Evolutionary conservation across 805 yeast genomes (phyloP), one percentile per base, ranked within the genome.

Genomic region (Priceomyces carsonii): DNA sequence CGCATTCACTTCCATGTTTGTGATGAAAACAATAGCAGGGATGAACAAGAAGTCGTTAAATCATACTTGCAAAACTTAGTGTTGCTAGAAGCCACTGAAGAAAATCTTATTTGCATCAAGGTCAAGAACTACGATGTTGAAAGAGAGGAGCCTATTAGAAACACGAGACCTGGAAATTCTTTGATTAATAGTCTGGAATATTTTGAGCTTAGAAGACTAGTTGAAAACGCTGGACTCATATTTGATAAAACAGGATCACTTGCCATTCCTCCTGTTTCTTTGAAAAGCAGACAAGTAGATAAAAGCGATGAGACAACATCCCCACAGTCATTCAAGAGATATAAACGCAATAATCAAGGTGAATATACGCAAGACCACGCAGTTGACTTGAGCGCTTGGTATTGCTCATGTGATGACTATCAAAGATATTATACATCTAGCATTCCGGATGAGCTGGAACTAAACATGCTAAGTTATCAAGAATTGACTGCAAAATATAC

Each of bases 391-490:
- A 33, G 36, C 8, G 35, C 51, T 27, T 61, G 66, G 66, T 62
- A 55, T 42, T 62, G 68, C 29, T 43, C 51, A n/a, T 62, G 68
- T 37, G 43, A 45, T 5, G 43, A 40, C 14, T 59, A 52, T 35
- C 57, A 48, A 19, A 18, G 16, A 7, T 40, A 43, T 16, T 48
- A 44, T 26, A 25, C 33, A 2, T 26, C 29, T 26, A 6, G 18
- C 14, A 5, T 26, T 12, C 29, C 18, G 8, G 29, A 26, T 5
- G n/a, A n/a, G n/a, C n/a, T n/a, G n/a, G n/a, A n/a, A n/a, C n/a
- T n/a, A n/a, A n/a, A n/a, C n/a, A 13, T 26, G 14, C 29, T 12
- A 15, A 26, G 19, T 5, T 26, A 26, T 26, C 29, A 26, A 26
- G 29, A 26, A 26, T 15, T 26, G 18, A 15, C n/a, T 26, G 29